A percentile compares a stretch with the other conserved stretches of the same genome.
phyloP scores from a whole-genome alignment of 495 filamentous ascomycete genomes.

The Penicillium chermesinum region DNA sequence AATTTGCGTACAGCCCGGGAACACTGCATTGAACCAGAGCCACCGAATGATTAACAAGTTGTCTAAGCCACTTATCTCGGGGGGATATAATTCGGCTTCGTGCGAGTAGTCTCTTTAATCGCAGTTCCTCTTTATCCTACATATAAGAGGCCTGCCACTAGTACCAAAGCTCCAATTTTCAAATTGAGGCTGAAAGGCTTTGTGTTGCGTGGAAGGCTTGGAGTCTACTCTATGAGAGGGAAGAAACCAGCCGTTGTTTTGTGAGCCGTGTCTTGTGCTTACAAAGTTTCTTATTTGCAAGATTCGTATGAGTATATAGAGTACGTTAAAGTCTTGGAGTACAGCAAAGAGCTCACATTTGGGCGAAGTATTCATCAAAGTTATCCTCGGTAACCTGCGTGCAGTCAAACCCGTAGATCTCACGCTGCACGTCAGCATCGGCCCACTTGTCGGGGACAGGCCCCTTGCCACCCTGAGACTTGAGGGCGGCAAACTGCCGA shows the following conservation, averaged over 20 bases:
- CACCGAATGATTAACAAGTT: constrained; percentile 14
- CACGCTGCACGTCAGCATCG: constrained; percentile 68
- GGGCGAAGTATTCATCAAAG: constrained; percentile 56
- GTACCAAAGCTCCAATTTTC: no score
- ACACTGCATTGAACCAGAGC: constrained; percentile 10
- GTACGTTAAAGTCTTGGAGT: no score
- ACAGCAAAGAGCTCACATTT: constrained; percentile 23
- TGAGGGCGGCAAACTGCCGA: constrained; percentile 56
- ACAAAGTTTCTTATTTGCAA: constrained; percentile 8
- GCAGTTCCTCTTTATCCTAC: constrained; percentile 8
- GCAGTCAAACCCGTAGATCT: constrained; percentile 70
- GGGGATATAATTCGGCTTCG: constrained; percentile 12
- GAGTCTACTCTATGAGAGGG: no score
- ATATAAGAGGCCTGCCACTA: no score
- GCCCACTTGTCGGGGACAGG: constrained; percentile 75
- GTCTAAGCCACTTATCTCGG: constrained; percentile 11
- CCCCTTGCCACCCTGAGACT: constrained; percentile 48
- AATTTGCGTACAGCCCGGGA: constrained; percentile 1
- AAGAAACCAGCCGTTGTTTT: no score
- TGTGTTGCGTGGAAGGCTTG: no score
- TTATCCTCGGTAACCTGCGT: constrained; percentile 54
- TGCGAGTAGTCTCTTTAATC: constrained; percentile 17
- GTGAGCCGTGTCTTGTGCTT: no score
- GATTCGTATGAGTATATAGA: no score
- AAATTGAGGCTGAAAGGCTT: no score